A percentile compares a stretch with the other conserved stretches of the same genome.
These are phyloP conservation scores for Heteromeles arbutifolia DNA, from an alignment of 306 rosid species.

Conservation along the genomic window DNA sequence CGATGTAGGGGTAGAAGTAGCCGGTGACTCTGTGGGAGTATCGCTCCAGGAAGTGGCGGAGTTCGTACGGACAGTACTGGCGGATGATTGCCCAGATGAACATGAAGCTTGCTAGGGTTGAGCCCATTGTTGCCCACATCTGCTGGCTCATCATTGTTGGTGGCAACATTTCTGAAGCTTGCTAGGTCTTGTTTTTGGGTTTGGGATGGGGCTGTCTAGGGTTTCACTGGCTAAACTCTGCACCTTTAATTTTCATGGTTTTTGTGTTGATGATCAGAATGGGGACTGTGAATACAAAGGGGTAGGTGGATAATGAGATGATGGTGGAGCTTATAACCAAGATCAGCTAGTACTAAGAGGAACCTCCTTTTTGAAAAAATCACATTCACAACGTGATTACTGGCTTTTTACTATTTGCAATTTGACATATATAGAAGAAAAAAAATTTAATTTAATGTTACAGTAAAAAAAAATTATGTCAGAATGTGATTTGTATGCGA, in stretches of 20 bases:
- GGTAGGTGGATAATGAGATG: constrained; percentile 1
- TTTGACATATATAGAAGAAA: background rate
- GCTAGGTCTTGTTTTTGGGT: background rate
- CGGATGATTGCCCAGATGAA: constrained; percentile 72
- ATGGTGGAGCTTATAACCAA: constrained; percentile 1
- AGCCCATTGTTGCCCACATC: constrained; percentile 74
- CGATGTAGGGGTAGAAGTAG: constrained; percentile 62
- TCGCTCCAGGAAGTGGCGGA: constrained; percentile 45
- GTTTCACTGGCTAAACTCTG: background rate
- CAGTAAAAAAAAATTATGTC: no score
- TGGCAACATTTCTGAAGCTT: constrained; percentile 5
- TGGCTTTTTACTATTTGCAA: background rate
- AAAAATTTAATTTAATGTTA: no score
- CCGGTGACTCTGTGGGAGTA: constrained; percentile 32
- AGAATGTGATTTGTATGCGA: no score
- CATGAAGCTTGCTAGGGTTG: constrained; percentile 78
- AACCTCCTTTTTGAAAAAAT: background rate
- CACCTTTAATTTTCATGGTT: constrained; percentile 1
- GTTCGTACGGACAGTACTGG: constrained; percentile 76
- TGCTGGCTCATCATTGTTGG: constrained; percentile 61
- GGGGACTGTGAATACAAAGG: background rate
- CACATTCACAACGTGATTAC: background rate
- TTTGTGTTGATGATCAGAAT: background rate
- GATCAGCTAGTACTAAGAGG: background rate
- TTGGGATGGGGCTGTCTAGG: background rate